Evolutionary conservation across 768 basidiomycete genomes (phyloP), one percentile per base, ranked within the genome.

Genomic region (Psilocybe cubensis): DNA sequence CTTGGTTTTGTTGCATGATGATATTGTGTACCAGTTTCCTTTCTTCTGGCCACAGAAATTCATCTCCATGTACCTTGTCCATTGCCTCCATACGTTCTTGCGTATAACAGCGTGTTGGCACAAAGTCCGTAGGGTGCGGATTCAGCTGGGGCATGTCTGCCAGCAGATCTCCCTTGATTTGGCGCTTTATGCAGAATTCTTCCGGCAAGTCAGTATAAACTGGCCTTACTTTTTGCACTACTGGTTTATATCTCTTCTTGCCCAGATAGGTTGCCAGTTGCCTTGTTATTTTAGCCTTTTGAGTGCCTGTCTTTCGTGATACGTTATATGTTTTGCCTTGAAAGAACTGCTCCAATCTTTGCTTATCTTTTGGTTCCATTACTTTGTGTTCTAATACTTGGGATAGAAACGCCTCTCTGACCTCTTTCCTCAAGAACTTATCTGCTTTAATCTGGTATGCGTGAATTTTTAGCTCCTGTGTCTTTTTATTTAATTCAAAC

Each of bases 21-120:
- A n/a, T n/a, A n/a, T n/a, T n/a, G n/a, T n/a, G n/a, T n/a, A n/a
- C n/a, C n/a, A n/a, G n/a, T n/a, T n/a, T 62, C 9, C 61, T 52
- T 38, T 68, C 66, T 25, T 61, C 63, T 12, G 59, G 57, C 44
- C 35, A 55, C 2, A 70, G 43, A 38, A 69, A 69, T 10, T 56
- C 58, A 1, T 25, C 59, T 0, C 4, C 1, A 49, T 72, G 71
- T 1, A 50, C 45, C 38, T 59, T 24, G 18, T 72, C 63, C 23
- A 72, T 49, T 3, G 46, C 51, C 4, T 65, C 59, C 56, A 51
- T 65, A 17, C 62, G 21, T 31, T 70, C 72, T n/a, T 42, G 41
- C 6, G 54, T 60, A 31, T 60, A 60, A 40, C 70, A 24, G 4
- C 70, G 69, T 0, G 55, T 64, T 0, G 67, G 70, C 4, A 12